Evolutionary conservation across 164 flowering plant species (phyloP).

Genomic region (Magnolia officinalis): DNA sequence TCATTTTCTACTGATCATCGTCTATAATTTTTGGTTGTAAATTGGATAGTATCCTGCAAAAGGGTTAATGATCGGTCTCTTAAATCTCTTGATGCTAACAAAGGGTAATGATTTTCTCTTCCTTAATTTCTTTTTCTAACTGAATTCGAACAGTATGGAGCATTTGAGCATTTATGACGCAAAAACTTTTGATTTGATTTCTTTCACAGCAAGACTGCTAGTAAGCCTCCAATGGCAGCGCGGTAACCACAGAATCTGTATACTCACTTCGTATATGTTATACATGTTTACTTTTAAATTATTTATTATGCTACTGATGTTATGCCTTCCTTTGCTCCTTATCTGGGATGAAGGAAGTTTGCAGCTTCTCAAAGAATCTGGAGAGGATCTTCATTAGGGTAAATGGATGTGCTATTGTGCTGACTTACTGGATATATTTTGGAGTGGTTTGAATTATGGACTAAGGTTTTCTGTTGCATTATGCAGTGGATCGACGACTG

Average conservation of each 20-base stretch:
- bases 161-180: neutral
- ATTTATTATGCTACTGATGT: neutral
- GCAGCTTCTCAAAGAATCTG: conserved; percentile 22
- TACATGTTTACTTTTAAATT: neutral
- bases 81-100: conserved; percentile 10
- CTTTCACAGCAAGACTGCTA: conserved; percentile 23
- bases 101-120: conserved; percentile 27
- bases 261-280: neutral
- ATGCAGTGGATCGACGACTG: conserved; percentile 2
- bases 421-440: neutral
- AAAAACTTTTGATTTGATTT: neutral
- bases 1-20: neutral
- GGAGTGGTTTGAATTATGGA: neutral
- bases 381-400: conserved; percentile 3
- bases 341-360: conserved; percentile 16
- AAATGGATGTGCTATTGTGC: neutral
- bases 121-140: neutral
- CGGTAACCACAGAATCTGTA: conserved; percentile 24
- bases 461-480: neutral
- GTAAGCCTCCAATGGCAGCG: conserved; percentile 18
- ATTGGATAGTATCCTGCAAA: conserved; percentile 2
- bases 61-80: conserved; percentile 16
- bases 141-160: neutral
- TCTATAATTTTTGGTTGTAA: conserved; percentile 1
- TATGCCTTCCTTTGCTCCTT: neutral